phyloP scores from a whole-genome alignment of 2,329 filamentous ascomycete species.

The Blastomyces emzantsi region DNA sequence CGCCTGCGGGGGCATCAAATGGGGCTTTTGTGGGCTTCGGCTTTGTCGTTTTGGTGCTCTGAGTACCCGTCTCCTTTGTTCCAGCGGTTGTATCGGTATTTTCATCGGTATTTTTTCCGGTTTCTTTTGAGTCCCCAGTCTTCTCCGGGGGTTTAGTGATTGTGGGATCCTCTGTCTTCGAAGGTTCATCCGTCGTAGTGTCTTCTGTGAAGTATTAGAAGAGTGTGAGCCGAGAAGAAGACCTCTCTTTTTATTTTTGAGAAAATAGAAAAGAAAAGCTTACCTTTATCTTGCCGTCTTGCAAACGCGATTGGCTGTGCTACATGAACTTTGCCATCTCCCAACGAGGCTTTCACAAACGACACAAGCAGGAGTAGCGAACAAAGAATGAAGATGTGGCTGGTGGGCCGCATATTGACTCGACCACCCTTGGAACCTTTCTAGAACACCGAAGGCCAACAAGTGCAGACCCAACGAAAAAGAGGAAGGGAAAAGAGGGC shows the following conservation, averaged over 20 bases:
- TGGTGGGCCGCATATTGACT: slow-evolving; percentile 27
- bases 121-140: slow-evolving; percentile 16
- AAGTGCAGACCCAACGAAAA: neutral
- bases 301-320: slow-evolving; percentile 17
- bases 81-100: slow-evolving; percentile 14
- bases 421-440: slow-evolving; percentile 3
- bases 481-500: neutral
- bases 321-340: slow-evolving; percentile 16
- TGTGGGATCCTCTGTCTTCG: slow-evolving; percentile 15
- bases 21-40: slow-evolving; percentile 35
- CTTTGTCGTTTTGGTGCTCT: slow-evolving; percentile 18
- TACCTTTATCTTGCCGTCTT: slow-evolving; percentile 21
- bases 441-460: slow-evolving; percentile 9
- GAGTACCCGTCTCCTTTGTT: slow-evolving; percentile 15
- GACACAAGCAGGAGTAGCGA: slow-evolving; percentile 27
- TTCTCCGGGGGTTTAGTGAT: slow-evolving; percentile 17
- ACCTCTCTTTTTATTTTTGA: neutral
- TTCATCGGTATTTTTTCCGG: slow-evolving; percentile 14
- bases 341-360: slow-evolving; percentile 26
- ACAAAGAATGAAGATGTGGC: slow-evolving; percentile 26
- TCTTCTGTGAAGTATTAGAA: slow-evolving; percentile 6
- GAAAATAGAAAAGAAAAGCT: slow-evolving; percentile 10
- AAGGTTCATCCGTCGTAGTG: slow-evolving; percentile 19
- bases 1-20: slow-evolving; percentile 47
- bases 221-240: neutral